Evolutionary conservation across 1,284 basidiomycete genomes (phyloP), one percentile per base, ranked within the genome.

Genomic region (Trichosporon sp.): DNA sequence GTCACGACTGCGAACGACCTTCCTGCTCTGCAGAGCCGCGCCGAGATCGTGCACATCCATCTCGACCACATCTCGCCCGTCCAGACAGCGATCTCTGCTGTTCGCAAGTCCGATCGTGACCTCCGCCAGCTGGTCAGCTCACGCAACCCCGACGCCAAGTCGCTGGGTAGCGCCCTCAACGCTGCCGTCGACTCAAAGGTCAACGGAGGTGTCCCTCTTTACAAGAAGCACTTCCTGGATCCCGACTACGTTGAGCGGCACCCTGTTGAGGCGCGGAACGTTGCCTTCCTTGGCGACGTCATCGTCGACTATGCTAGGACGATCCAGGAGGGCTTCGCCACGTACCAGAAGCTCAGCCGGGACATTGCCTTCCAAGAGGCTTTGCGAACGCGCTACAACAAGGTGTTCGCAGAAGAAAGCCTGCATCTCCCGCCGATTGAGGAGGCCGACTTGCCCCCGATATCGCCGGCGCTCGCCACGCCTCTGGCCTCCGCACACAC

Each of bases 291-390:
- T 31, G 87, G 88, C 58, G 77, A 83, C 21, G 89, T 89, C 2
- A 91, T 98, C 70, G 90, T 95, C 71, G 89, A 93, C 69, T 92
- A 95, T 83, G 93, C 92, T 32, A 88, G 89, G 32, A 88, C 91
- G 51, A 91, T 98, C 68, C 90, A 93, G 72, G 88, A 87, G 62
- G 95, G 93, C 78, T 86, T 99, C 66, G 88, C 88, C 69, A 85
- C 98, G 11, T 94, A 98, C 78, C 66, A 65, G 18, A 89, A 89
- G 1, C 87, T 89, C 66, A 84, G 97, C 62, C 93, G 93, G 83
- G 97, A 95, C 87, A 85, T 91, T 64, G 88, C 90, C 2, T 98
- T 98, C 87, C 95, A 98, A 78, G 90, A 91, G 71, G 95, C 93
- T 0, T 85, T 98, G 62, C 90, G 92, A 80, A 89, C 88, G 76